Evolutionary conservation across 2,329 filamentous ascomycete genomes (phyloP).

Genomic region (Simplicillium sp.): DNA sequence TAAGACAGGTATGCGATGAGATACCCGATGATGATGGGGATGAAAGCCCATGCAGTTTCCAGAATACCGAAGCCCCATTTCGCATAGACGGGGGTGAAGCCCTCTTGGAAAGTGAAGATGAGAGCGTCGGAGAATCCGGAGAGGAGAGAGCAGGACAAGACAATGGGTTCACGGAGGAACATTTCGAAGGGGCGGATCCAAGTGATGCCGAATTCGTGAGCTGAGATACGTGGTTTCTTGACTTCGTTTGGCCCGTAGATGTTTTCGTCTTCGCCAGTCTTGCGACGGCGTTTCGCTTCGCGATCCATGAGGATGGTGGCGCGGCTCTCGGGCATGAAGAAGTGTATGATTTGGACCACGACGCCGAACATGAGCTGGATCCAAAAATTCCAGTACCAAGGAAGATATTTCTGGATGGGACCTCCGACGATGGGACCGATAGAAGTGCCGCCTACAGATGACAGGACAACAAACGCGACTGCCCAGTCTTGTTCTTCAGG

Average conservation of each 20-base stretch:
- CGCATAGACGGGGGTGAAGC: conserved; percentile 47
- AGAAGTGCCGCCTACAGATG: conserved; percentile 44
- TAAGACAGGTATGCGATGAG: conserved; percentile 48
- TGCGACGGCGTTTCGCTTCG: conserved; percentile 45
- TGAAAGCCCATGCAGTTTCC: conserved; percentile 11
- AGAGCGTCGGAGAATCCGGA: conserved; percentile 56
- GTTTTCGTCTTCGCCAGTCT: conserved; percentile 30
- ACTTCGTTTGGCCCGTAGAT: conserved; percentile 39
- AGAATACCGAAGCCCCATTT: conserved; percentile 45
- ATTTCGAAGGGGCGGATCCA: conserved; percentile 54
- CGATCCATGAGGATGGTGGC: conserved; percentile 46
- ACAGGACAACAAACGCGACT: conserved; percentile 50
- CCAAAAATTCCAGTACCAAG: conserved; percentile 55
- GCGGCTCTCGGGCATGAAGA: conserved; percentile 49
- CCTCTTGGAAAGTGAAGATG: conserved; percentile 59
- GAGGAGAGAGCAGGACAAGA: conserved; percentile 48
- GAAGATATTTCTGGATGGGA: conserved; percentile 34
- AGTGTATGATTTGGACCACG: conserved; percentile 36
- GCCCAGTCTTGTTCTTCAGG: conserved; percentile 48
- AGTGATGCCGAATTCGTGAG: conserved; percentile 33
- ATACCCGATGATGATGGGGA: conserved; percentile 35
- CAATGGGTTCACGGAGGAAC: conserved; percentile 57
- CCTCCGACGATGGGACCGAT: conserved; percentile 46
- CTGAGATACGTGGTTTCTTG: conserved; percentile 25
- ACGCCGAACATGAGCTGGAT: conserved; percentile 48